phyloP scores from a whole-genome alignment of 306 rosid species.

The Sicyos edulis region DNA sequence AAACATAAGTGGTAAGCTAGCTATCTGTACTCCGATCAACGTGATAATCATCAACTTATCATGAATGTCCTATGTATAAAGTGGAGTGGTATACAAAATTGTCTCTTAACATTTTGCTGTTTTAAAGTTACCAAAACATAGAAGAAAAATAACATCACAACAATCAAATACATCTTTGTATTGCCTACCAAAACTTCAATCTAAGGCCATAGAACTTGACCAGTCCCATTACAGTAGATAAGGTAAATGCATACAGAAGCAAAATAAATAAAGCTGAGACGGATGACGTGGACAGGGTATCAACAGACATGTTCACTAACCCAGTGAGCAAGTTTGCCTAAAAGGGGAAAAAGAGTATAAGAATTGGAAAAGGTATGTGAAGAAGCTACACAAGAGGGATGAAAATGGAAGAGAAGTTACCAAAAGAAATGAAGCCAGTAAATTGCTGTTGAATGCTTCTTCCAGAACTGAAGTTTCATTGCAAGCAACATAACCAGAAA shows the following conservation, averaged over 20 bases:
- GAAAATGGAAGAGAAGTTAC: constrained; percentile 11
- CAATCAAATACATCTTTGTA: background rate
- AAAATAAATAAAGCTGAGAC: constrained; percentile 18
- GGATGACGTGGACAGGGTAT: constrained; percentile 20
- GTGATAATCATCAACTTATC: background rate
- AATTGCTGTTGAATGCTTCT: constrained; percentile 20
- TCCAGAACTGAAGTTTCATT: constrained; percentile 17
- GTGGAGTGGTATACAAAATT: background rate
- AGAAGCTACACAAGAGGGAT: background rate
- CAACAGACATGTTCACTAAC: constrained; percentile 16
- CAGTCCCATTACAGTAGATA: constrained; percentile 8
- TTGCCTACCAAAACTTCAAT: constrained; percentile 25
- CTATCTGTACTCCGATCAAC: background rate
- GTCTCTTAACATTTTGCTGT: background rate
- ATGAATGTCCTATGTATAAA: background rate
- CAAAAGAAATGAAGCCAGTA: constrained; percentile 24
- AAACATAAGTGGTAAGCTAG: background rate
- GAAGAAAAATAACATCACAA: background rate
- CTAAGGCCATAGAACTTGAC: constrained; percentile 15
- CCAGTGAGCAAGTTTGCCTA: constrained; percentile 28
- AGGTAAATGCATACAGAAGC: constrained; percentile 18
- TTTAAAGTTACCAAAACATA: background rate
- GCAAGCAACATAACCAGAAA: constrained; percentile 20
- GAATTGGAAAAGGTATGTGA: background rate
- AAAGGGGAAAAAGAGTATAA: background rate